Evolutionary conservation across 2,329 filamentous ascomycete genomes (phyloP).

Genomic region (Diaporthe helianthi): DNA sequence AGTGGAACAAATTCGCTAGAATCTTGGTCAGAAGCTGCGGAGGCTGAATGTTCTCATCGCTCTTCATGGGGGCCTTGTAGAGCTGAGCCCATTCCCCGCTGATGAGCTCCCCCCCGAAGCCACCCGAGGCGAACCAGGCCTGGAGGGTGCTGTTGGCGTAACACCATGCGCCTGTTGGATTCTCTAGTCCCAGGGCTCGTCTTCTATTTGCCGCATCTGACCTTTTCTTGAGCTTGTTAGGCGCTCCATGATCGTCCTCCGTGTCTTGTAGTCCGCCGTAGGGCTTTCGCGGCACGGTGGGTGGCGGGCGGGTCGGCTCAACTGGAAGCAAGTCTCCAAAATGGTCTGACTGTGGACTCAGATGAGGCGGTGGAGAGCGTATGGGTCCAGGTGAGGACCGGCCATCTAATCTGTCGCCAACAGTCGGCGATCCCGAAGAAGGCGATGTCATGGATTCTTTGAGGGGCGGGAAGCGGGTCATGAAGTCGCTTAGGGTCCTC

Average conservation of each 20-base stretch:
- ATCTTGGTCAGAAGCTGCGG: constrained; percentile 68
- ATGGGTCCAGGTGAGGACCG: constrained; percentile 5
- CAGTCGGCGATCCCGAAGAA: not conserved
- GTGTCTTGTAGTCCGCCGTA: constrained; percentile 75
- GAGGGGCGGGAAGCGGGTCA: constrained; percentile 78
- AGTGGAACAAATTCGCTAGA: constrained; percentile 64
- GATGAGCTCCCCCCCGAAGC: constrained; percentile 71
- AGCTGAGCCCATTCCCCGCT: constrained; percentile 64
- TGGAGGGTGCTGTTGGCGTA: constrained; percentile 95
- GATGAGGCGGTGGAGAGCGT: constrained; percentile 7
- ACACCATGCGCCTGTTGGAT: constrained; percentile 78
- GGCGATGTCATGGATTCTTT: constrained; percentile 66
- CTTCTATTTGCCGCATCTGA: constrained; percentile 47
- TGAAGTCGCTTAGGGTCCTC: constrained; percentile 64
- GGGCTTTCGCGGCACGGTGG: constrained; percentile 71
- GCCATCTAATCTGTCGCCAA: constrained; percentile 30
- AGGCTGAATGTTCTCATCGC: constrained; percentile 58
- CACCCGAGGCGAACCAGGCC: constrained; percentile 75
- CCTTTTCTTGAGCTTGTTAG: constrained; percentile 52
- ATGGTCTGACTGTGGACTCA: constrained; percentile 40
- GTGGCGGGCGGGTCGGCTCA: constrained; percentile 71
- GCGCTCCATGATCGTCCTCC: constrained; percentile 48
- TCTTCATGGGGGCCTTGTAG: constrained; percentile 73
- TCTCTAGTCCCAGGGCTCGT: constrained; percentile 75
- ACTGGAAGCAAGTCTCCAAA: constrained; percentile 57